Conservation (phyloP, 148 eudicot species). For the Dianthus caryophyllus region DNA sequence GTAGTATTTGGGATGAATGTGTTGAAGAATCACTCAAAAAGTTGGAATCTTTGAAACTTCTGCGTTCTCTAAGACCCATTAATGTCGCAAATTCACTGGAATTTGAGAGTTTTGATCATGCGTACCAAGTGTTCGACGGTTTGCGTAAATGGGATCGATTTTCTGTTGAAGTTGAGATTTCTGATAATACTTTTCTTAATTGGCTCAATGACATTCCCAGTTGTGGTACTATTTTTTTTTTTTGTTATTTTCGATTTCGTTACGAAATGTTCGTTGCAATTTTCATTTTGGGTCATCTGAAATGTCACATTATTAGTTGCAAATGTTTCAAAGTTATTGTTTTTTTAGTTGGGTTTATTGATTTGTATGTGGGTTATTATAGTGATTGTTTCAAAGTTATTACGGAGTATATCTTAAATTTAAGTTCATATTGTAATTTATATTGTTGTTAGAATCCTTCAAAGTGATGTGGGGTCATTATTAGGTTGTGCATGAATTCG, state of each 20-base stretch:
- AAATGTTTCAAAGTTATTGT: too few species aligned
- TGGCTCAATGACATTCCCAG: conserved; percentile 77
- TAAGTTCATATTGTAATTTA: too few species aligned
- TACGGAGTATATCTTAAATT: too few species aligned
- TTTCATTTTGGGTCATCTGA: too few species aligned
- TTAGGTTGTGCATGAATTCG: too few species aligned
- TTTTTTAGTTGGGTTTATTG: background rate
- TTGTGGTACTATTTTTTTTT: conserved; percentile 40
- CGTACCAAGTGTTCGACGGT: conserved; percentile 50
- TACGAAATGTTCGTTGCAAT: too few species aligned
- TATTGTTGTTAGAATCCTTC: too few species aligned
- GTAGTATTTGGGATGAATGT: conserved; percentile 57
- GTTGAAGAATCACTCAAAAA: conserved; percentile 58
- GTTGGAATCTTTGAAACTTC: conserved; percentile 56
- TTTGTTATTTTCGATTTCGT: background rate
- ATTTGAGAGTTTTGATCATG: conserved; percentile 13
- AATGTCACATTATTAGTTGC: too few species aligned
- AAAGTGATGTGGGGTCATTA: too few species aligned
- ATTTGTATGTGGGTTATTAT: background rate
- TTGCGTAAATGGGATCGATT: conserved; percentile 75
- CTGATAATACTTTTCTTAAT: conserved; percentile 51
- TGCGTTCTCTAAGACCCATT: conserved; percentile 85
- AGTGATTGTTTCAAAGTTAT: background rate
- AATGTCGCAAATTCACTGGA: conserved; percentile 32
- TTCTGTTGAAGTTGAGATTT: conserved; percentile 62